These are phyloP conservation scores for Aspergillus ochraceoroseus DNA, from an alignment of 2,329 filamentous ascomycete genomes.

Conservation along the genomic window DNA sequence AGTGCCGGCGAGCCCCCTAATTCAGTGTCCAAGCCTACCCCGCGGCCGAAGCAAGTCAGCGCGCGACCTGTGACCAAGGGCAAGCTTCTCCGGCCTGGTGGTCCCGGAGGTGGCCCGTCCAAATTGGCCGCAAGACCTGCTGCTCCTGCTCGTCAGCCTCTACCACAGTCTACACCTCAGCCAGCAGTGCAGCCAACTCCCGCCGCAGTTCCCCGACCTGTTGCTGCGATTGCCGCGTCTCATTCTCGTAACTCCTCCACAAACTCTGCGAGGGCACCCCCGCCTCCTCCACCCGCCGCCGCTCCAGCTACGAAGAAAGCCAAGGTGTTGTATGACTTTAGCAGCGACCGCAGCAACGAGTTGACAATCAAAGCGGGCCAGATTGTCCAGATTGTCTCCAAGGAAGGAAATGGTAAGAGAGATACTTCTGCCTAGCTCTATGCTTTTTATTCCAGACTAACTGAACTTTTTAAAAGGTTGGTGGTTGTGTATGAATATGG, in stretches of 20 bases:
- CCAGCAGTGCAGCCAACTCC: slow-evolving; percentile 31
- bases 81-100: slow-evolving; percentile 84
- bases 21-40: slow-evolving; percentile 77
- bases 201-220: slow-evolving; percentile 41
- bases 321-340: slow-evolving; percentile 90
- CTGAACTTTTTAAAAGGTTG: slow-evolving; percentile 60
- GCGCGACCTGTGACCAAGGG: slow-evolving; percentile 88
- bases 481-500: slow-evolving; percentile 81
- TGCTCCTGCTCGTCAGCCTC: slow-evolving; percentile 36
- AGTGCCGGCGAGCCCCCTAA: slow-evolving; percentile 75
- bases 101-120: slow-evolving; percentile 74
- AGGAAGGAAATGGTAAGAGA: slow-evolving; percentile 83
- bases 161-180: slow-evolving; percentile 31
- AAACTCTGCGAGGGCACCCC: slow-evolving; percentile 60
- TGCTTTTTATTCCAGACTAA: background rate
- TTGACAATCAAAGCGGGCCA: slow-evolving; percentile 75
- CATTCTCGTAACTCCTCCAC: slow-evolving; percentile 49
- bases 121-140: slow-evolving; percentile 53
- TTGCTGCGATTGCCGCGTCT: slow-evolving; percentile 40
- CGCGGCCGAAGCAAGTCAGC: slow-evolving; percentile 78
- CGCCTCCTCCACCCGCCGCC: slow-evolving; percentile 57
- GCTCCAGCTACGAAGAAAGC: slow-evolving; percentile 61
- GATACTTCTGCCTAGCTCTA: too few relatives aligned
- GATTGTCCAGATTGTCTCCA: slow-evolving; percentile 82
- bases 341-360: slow-evolving; percentile 77